These are phyloP conservation scores for Stipa capillata DNA, from an alignment of 176 grass and related monocot genomes.

Conservation along the genomic window DNA sequence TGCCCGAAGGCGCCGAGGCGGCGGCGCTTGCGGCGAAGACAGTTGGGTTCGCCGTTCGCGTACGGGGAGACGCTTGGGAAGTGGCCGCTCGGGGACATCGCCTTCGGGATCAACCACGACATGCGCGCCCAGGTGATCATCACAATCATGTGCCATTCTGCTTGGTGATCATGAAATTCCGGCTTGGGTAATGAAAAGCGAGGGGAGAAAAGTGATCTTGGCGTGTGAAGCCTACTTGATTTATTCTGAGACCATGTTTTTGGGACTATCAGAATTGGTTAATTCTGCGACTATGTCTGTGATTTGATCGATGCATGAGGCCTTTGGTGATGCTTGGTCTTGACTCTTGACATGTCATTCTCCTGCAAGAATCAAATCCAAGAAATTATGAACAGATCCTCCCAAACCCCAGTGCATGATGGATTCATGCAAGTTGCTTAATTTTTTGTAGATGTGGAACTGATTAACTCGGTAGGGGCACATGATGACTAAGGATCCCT, in stretches of 20 bases:
- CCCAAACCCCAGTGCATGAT: background rate
- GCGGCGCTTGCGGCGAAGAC: conserved; percentile 28
- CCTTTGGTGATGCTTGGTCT: background rate
- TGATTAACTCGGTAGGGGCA: background rate
- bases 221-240: background rate
- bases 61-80: conserved; percentile 63
- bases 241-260: no score
- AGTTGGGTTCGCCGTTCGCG: conserved; percentile 35
- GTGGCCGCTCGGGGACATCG: conserved; percentile 61
- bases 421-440: background rate
- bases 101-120: conserved; percentile 68
- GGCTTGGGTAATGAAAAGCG: no score
- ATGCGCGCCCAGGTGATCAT: no score
- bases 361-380: no score
- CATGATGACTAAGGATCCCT: background rate
- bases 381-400: no score
- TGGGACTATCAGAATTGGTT: no score
- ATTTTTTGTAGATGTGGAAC: background rate
- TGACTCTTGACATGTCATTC: background rate
- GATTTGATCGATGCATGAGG: background rate
- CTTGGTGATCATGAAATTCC: background rate
- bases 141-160: no score
- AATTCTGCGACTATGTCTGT: background rate
- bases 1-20: conserved; percentile 14
- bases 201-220: background rate